phyloP scores from a whole-genome alignment of 495 filamentous ascomycete species.

The Hyphodiscus hymeniophilus region DNA sequence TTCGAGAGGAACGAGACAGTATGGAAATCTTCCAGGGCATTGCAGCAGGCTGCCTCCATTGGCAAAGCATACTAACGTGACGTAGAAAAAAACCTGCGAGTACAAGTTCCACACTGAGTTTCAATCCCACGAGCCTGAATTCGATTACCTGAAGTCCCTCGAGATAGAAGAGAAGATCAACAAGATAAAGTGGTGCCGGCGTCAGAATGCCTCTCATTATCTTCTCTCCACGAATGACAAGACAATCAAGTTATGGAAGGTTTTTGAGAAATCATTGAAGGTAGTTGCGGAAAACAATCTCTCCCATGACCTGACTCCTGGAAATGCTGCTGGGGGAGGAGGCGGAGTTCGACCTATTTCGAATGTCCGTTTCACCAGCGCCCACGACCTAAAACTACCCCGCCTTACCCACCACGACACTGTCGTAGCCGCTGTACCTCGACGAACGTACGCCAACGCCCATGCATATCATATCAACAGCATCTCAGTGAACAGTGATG shows the following conservation, averaged over 20 bases:
- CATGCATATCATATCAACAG: constrained; percentile 99
- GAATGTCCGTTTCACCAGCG: constrained; percentile 65
- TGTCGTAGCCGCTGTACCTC: constrained; percentile 91
- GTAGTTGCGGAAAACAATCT: constrained; percentile 99
- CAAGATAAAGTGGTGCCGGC: constrained; percentile 99
- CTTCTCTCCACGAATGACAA: constrained; percentile 98
- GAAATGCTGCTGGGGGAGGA: constrained; percentile 64
- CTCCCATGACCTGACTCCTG: constrained; percentile 86
- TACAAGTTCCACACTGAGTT: constrained; percentile 99
- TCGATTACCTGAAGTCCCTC: constrained; percentile 97
- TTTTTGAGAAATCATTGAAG: constrained; percentile 98
- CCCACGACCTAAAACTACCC: constrained; percentile 82
- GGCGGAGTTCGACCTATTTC: constrained; percentile 60
- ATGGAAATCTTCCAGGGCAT: constrained; percentile 26
- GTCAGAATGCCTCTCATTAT: constrained; percentile 97
- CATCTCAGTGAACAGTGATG: constrained; percentile 98
- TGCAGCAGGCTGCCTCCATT: background rate
- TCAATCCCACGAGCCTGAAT: constrained; percentile 98
- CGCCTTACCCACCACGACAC: constrained; percentile 97
- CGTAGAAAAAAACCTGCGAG: constrained; percentile 98
- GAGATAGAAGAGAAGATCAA: constrained; percentile 99
- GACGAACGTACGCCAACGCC: constrained; percentile 94
- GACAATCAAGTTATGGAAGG: constrained; percentile 99
- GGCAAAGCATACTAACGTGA: constrained; percentile 1
- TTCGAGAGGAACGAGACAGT: constrained; percentile 98